Percentiles rank a stretch among this genome's conserved stretches.
These are phyloP conservation scores for Rhynchospora tenuis DNA, from an alignment of 176 grass and related monocot genomes.

Conservation along the genomic window DNA sequence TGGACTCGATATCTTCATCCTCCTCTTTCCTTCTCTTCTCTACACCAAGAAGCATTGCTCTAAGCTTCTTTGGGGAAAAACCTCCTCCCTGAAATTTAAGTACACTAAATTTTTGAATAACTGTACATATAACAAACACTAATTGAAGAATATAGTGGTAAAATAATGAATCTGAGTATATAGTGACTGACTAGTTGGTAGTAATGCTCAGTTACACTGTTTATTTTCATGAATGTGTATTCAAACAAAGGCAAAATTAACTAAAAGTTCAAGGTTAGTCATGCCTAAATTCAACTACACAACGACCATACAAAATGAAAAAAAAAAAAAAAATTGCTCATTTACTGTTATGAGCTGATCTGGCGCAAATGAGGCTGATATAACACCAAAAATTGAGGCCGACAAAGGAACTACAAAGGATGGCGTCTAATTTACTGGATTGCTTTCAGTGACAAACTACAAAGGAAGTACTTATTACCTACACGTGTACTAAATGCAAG, in stretches of 20 bases:
- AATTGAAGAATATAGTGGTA: not conserved
- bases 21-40: slow-evolving; percentile 73
- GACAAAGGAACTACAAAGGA: too few species aligned
- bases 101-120: not conserved
- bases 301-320: not conserved
- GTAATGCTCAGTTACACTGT: not conserved
- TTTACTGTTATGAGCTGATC: not conserved
- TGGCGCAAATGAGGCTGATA: not conserved
- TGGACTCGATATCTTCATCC: slow-evolving; percentile 54
- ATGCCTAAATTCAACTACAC: not conserved
- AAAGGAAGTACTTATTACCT: not conserved
- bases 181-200: not conserved
- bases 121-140: not conserved
- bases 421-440: not conserved
- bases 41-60: slow-evolving; percentile 80
- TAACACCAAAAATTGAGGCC: not conserved
- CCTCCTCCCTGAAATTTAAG: slow-evolving; percentile 51
- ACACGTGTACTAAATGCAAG: not conserved
- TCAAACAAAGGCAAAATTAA: not conserved
- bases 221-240: not conserved
- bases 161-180: not conserved
- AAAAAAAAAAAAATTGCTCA: not conserved
- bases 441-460: not conserved
- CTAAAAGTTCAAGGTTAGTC: not conserved
- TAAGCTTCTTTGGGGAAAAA: slow-evolving; percentile 89